Evolutionary conservation across 768 basidiomycete genomes (phyloP), one percentile per base, ranked within the genome.

Genomic region (Agaricus sinodeliciosus): DNA sequence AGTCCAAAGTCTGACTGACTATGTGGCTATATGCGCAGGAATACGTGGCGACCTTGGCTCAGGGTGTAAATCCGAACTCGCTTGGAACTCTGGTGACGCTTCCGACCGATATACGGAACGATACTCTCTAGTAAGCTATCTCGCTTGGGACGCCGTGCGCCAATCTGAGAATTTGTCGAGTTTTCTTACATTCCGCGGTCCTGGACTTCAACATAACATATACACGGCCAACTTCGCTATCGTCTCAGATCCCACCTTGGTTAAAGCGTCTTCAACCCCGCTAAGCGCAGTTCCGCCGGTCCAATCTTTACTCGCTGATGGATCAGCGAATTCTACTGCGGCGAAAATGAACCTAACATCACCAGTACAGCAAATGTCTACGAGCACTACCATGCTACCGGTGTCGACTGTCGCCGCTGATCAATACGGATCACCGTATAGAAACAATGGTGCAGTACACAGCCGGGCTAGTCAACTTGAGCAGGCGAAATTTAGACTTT

Each of bases 401-500:
- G 47, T 45, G n/a, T 25, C 28, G 43, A 41, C 51, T 40, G 53
- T 57, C 25, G 43, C 39, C 43, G 59, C 59, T n/a, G 49, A 51
- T 57, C 48, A 36, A 26, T 26, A n/a, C 19, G 19, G 9, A 18
- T 41, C 39, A n/a, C 39, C 48, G 15, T 15, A 59, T 47, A 28
- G 45, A 16, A 47, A 16, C 15, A 47, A 57, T 34, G 65, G 55
- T 47, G 60, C 62, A 27, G 60, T 59, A 3, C 11, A 41, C 28
- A 55, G 58, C 16, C 60, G 64, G 6, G 41, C 69, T 18, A 63
- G 70, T 47, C 54, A 67, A 16, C 39, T 49, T 6, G 72, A 70
- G 48, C 65, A 63, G 58, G 60, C 71, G 55, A 75, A 72, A 57
- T 78, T 79, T 60, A 63, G 72, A 9, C 55, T 80, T 43, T 68